Base-by-base conservation (phyloP, 2,329 filamentous ascomycete genomes). In the Fusarium sp. region DNA sequence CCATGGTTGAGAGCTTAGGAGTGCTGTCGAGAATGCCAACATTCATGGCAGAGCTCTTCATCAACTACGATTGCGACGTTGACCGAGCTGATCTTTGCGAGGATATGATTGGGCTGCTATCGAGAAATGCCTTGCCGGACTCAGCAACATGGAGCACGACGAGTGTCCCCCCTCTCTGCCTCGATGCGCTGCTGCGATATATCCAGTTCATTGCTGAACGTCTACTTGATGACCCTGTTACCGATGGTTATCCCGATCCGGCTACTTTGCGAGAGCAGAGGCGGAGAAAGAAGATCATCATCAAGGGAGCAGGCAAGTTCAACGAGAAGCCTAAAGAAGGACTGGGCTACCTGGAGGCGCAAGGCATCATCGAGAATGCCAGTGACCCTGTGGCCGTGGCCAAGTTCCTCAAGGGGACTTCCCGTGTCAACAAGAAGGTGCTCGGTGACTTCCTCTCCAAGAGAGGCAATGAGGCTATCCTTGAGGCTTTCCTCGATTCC, bases 121-220 rank as follows among this genome's bases (percentile, higher is more conserved):
- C 96, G 22, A 90, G 96, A 67, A 99, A 98, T 81, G 96, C 96
- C 3, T 93, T 99, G 73, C 97, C 96, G 1, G 96, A 99, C 81
- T 98, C 96, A 10, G 96, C 96, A 7, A 98, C 95, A 7, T 99
- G 96, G 96, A 99, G 97, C 81, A 99, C 96, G 12, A 98, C 96
- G 6, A 99, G 97, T 80, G 97, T 99, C 1, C 96, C 96, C 17
- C 96, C 96, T 1, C 85, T 99, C 4, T 99, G 96, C 78, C 87
- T 99, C 24, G 96, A 99, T 83, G 95, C 96, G 11, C 86, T 99
- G 12, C 87, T 99, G 27, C 92, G 94, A 17, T 98, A 95, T 77
- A 90, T 99, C 36, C 95, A 98, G 79, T 98, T 94, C 74, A 92
- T 99, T 73, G 93, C 94, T 1, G 95, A 98, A 80, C 90, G 96